Evolutionary conservation across 495 filamentous ascomycete species (phyloP).

Genomic region (Daldinia childiae): DNA sequence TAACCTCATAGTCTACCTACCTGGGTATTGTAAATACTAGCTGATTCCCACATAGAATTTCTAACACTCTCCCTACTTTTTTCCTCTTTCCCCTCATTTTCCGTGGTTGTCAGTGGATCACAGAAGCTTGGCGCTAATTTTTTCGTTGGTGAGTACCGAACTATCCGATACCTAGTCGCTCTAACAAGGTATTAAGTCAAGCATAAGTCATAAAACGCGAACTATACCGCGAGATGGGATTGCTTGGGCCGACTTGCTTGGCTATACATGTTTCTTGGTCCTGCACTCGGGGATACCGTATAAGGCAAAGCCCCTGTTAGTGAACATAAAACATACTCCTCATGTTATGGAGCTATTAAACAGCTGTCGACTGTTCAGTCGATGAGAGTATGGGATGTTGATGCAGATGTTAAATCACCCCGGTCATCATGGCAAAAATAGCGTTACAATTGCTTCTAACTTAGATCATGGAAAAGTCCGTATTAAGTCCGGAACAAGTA

Average conservation of each 20-base stretch:
- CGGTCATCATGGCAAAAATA: neutral
- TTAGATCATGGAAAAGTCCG: neutral
- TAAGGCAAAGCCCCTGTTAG: neutral
- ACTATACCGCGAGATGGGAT: too few relatives aligned
- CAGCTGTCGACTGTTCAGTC: neutral
- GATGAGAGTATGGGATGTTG: neutral
- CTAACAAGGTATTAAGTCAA: too few relatives aligned
- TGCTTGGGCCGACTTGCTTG: neutral
- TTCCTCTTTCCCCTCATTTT: too few relatives aligned
- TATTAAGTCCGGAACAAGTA: neutral
- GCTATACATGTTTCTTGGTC: neutral
- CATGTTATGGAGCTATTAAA: neutral
- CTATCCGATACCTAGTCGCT: too few relatives aligned
- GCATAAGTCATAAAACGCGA: too few relatives aligned
- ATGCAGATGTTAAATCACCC: neutral
- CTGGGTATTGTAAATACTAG: too few relatives aligned
- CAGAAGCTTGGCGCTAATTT: too few relatives aligned
- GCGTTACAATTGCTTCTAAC: neutral
- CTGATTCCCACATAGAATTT: too few relatives aligned
- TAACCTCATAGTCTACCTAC: too few relatives aligned
- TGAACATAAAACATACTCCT: neutral
- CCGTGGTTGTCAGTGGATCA: too few relatives aligned
- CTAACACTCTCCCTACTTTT: too few relatives aligned
- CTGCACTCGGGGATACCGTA: neutral
- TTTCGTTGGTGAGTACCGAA: too few relatives aligned